Conservation (phyloP, 2,329 filamentous ascomycete species). For the Teratosphaeriaceae sp. region DNA sequence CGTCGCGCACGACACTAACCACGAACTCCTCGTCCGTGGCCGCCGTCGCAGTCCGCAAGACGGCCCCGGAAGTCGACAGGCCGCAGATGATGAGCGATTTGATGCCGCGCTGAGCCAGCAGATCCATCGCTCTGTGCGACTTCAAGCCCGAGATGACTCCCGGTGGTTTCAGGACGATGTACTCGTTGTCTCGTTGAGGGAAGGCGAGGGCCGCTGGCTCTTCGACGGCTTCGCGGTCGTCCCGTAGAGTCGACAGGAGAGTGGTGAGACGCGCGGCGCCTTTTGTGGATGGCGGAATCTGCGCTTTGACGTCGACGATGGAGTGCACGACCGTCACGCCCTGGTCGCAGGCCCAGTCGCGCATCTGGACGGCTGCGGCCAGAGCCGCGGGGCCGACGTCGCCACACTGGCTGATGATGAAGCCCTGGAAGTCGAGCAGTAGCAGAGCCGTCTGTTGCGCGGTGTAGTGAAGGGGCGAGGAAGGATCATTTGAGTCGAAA, state of each 20-base stretch:
- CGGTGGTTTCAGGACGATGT: slow-evolving; percentile 8
- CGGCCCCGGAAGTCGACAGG: slow-evolving; percentile 9
- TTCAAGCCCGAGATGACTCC: slow-evolving; percentile 11
- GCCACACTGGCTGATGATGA: slow-evolving; percentile 6
- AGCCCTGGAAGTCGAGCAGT: slow-evolving; percentile 13
- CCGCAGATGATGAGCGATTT: slow-evolving; percentile 12
- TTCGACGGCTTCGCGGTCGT: slow-evolving; percentile 2
- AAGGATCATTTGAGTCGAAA: slow-evolving; percentile 6
- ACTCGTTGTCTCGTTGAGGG: slow-evolving; percentile 3
- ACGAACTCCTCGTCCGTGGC: slow-evolving; percentile 13
- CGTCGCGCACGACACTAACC: slow-evolving; percentile 12
- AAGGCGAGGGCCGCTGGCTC: slow-evolving; percentile 7
- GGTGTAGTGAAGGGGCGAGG: slow-evolving; percentile 11
- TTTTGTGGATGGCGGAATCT: slow-evolving; percentile 5
- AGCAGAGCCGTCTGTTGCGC: slow-evolving; percentile 12
- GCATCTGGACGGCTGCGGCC: slow-evolving; percentile 4
- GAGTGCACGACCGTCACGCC: slow-evolving; percentile 12
- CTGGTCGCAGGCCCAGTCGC: slow-evolving; percentile 12
- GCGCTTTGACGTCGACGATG: slow-evolving; percentile 8
- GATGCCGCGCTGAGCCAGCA: slow-evolving; percentile 10
- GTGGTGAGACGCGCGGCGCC: slow-evolving; percentile 1
- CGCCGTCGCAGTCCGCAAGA: slow-evolving; percentile 11
- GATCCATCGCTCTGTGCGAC: slow-evolving; percentile 5
- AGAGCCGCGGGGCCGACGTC: not conserved
- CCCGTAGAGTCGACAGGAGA: not conserved